Evolutionary conservation across 805 yeast genomes (phyloP).

Genomic region (Yamadazyma tumulicola): DNA sequence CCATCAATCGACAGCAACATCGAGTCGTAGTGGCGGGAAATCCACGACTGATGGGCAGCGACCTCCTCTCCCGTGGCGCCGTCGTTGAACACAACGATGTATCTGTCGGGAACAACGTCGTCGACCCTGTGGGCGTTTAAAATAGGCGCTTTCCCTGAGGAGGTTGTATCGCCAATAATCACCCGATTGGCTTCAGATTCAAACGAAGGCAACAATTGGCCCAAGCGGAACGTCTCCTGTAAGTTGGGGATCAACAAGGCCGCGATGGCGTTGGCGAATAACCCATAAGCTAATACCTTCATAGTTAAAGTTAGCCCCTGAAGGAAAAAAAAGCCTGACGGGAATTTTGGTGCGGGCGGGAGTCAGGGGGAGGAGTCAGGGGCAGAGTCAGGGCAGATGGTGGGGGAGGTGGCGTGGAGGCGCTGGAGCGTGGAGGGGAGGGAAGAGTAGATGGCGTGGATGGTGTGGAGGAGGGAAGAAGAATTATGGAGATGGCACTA

Average conservation of each 20-base stretch:
- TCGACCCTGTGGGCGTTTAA: constrained; percentile 9
- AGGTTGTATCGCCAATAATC: not conserved
- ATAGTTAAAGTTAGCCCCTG: too few relatives aligned
- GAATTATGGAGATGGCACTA: too few relatives aligned
- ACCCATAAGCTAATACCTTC: not conserved
- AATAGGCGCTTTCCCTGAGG: constrained; percentile 11
- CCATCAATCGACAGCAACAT: constrained; percentile 2
- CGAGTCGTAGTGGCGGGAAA: constrained; percentile 34
- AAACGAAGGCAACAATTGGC: constrained; percentile 1
- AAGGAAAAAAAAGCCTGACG: too few relatives aligned
- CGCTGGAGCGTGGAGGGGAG: too few relatives aligned
- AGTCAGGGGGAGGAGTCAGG: too few relatives aligned
- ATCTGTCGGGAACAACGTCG: constrained; percentile 59
- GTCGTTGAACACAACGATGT: constrained; percentile 79
- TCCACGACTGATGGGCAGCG: constrained; percentile 61
- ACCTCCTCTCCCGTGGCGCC: constrained; percentile 49
- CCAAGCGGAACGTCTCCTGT: constrained; percentile 4
- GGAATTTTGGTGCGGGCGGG: too few relatives aligned
- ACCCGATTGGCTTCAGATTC: not conserved
- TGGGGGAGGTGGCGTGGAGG: too few relatives aligned
- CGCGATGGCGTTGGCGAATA: not conserved
- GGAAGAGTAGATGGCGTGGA: too few relatives aligned
- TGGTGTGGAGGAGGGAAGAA: too few relatives aligned
- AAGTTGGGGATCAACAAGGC: constrained; percentile 7
- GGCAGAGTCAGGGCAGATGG: too few relatives aligned